Evolutionary conservation across 768 basidiomycete genomes (phyloP).

Genomic region (Boletus insuetus): DNA sequence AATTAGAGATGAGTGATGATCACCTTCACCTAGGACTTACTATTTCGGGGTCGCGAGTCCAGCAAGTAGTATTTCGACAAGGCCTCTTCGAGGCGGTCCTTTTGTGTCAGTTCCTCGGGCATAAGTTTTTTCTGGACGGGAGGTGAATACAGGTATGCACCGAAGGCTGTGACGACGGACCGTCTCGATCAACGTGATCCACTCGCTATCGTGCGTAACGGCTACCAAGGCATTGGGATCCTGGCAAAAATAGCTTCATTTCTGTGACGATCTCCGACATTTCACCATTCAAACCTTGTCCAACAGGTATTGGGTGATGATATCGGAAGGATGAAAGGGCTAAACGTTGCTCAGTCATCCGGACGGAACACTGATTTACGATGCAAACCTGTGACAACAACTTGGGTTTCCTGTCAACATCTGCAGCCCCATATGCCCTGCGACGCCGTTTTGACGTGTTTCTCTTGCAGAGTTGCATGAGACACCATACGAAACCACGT

Average conservation of each 20-base stretch:
- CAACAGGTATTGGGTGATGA: conserved; percentile 2
- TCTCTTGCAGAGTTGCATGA: background rate
- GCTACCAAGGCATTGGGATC: background rate
- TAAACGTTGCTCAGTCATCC: background rate
- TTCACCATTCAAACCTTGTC: background rate
- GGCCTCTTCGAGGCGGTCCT: background rate
- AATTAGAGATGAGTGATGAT: background rate
- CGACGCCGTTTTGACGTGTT: background rate
- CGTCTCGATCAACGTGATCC: conserved; percentile 1
- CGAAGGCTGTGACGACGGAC: background rate
- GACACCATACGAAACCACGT: background rate
- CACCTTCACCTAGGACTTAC: background rate
- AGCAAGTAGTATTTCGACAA: background rate
- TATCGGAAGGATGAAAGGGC: conserved; percentile 11
- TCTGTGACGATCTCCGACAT: background rate
- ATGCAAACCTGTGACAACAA: conserved; percentile 4
- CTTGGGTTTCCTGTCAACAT: background rate
- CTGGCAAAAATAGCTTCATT: background rate
- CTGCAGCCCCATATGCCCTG: background rate
- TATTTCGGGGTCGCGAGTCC: background rate
- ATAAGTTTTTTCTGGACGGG: background rate
- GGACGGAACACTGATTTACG: background rate
- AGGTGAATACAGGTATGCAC: background rate
- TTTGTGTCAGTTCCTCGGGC: background rate
- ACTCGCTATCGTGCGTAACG: conserved; percentile 8